phyloP scores from a whole-genome alignment of 176 grass and related monocot genomes.

The Otatea glauca region DNA sequence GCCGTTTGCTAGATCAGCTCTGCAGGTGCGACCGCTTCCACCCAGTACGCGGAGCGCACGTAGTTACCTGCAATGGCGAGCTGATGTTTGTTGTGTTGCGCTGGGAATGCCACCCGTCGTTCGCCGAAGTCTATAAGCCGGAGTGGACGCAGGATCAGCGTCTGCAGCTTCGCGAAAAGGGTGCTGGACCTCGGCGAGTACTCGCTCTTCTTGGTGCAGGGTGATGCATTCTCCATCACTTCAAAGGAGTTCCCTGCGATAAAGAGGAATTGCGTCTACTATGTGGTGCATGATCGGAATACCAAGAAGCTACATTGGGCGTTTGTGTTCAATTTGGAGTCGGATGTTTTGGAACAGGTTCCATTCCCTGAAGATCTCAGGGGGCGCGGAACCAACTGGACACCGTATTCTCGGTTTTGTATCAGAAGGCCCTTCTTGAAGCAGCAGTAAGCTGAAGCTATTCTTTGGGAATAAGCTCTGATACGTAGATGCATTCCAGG shows the following conservation, averaged over 20 bases:
- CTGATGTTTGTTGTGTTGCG: not conserved
- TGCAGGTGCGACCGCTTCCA: not conserved
- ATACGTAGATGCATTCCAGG: not conserved
- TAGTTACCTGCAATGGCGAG: not conserved
- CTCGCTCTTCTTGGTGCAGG: not conserved
- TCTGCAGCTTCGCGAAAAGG: not conserved
- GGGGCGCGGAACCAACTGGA: not conserved
- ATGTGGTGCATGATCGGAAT: not conserved
- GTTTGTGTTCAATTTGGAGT: conserved; percentile 19
- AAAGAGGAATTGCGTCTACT: conserved; percentile 22
- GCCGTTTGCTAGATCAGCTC: no score
- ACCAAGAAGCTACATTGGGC: not conserved
- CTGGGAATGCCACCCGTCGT: not conserved
- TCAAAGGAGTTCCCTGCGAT: not conserved
- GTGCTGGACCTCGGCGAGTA: not conserved
- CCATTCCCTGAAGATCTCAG: not conserved
- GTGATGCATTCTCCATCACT: not conserved
- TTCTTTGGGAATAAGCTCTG: not conserved
- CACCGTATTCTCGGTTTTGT: not conserved
- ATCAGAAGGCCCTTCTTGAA: not conserved
- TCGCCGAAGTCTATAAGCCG: not conserved
- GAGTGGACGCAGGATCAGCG: not conserved
- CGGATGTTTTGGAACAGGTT: not conserved
- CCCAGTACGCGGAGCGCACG: not conserved
- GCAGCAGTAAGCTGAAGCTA: not conserved